Conservation (phyloP, 148 eudicot species). For the Chenopodium quinoa region DNA sequence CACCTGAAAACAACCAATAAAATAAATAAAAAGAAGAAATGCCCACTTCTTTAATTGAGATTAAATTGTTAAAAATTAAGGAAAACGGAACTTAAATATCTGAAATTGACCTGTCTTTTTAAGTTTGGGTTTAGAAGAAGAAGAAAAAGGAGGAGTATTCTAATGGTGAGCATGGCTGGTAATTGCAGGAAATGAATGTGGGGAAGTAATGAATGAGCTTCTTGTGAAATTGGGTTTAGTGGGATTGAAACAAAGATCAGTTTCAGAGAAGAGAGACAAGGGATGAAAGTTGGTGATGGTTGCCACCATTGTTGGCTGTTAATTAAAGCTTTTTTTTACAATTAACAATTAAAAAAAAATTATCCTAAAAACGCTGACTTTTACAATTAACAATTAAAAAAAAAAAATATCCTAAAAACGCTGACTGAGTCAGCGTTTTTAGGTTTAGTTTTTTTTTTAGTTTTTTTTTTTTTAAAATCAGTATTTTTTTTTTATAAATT, state of each 20-base stretch:
- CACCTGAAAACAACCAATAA: constrained; percentile 21
- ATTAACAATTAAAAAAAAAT: not conserved
- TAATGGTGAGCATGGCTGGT: constrained; percentile 14
- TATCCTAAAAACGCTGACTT: no score
- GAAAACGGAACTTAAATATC: no score
- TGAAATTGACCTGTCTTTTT: constrained; percentile 20
- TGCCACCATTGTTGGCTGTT: constrained; percentile 23
- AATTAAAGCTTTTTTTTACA: not conserved
- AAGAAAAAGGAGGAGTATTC: constrained; percentile 14
- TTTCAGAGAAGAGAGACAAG: constrained; percentile 5
- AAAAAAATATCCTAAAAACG: no score
- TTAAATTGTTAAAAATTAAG: not conserved
- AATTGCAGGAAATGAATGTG: constrained; percentile 22
- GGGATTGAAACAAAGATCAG: not conserved
- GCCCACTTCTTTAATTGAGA: not conserved
- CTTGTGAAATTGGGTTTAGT: constrained; percentile 16
- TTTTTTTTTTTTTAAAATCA: no score
- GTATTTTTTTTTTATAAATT: no score
- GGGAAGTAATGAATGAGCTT: not conserved
- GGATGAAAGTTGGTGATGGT: not conserved
- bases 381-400: no score
- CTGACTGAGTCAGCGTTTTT: no score
- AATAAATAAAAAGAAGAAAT: not conserved
- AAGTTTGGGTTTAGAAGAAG: constrained; percentile 15
- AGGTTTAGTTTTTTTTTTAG: no score